Evolutionary conservation across 2,329 filamentous ascomycete species (phyloP), one percentile per base, ranked within the genome.

Genomic region (Fusarium torreyae): DNA sequence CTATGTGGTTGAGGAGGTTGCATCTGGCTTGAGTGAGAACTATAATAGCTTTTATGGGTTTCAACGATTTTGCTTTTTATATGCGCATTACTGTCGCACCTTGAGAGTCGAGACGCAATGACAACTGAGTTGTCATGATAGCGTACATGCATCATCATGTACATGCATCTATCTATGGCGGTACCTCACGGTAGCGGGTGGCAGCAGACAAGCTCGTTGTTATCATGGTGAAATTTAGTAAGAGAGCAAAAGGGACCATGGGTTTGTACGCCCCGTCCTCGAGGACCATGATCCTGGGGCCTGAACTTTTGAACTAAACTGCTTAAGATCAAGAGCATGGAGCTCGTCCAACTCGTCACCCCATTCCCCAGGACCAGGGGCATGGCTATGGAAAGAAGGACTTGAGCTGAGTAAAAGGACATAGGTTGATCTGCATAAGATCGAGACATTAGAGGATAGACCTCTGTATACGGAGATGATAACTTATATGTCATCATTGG

Each of bases 351-450:
- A 50, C 66, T 43, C 50, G 48, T 66, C 61, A 67, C 66, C 56
- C 61, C 68, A 72, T 59, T 59, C 56, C 63, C 66, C 66, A 73
- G 63, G 53, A 31, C 59, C 50, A 61, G 60, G 66, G 63, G 56
- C 57, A 59, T 44, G 62, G 65, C 20, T 42, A 38, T 46, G 50
- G 57, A 34, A 68, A 44, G 52, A 42, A 50, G 44, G 44, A 26
- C 28, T 49, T 20, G 38, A 43, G 38, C 44, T 40, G 34, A 49
- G 48, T 50, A 58, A 72, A 51, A 60, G 59, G 57, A 44, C 22
- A 28, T 36, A 49, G 61, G 45, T 34, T 58, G 61, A 64, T 64
- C 44, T 61, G 43, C 34, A 49, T 38, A 46, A 36, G 64, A 51
- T 51, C 53, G 40, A 55, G 46, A 45, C 33, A 40, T 28, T 26